phyloP scores from a whole-genome alignment of 2,329 filamentous ascomycete genomes.

The Calonectria honghensis region DNA sequence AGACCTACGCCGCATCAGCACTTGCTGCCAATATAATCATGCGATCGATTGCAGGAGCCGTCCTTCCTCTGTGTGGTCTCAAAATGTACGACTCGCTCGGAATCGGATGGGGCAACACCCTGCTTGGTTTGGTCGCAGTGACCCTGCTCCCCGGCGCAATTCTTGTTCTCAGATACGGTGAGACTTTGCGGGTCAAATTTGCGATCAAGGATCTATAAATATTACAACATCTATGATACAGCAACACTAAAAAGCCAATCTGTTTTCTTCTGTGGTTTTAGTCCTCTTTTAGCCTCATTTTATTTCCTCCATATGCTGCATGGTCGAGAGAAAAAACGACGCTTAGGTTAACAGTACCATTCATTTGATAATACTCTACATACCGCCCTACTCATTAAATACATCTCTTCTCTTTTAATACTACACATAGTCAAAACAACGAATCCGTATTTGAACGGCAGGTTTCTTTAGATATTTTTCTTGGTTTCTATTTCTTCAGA shows the following conservation, averaged over 20 bases:
- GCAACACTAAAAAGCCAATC: not conserved
- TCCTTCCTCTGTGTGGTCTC: constrained; percentile 38
- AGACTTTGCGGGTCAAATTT: constrained; percentile 48
- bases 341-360: not conserved
- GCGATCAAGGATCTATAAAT: constrained; percentile 28
- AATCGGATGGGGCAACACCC: constrained; percentile 67
- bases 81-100: constrained; percentile 56
- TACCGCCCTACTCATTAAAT: not conserved
- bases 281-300: not conserved
- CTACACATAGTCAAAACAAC: not conserved
- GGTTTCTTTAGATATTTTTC: not conserved
- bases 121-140: constrained; percentile 63
- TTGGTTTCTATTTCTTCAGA: not conserved
- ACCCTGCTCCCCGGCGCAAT: constrained; percentile 64
- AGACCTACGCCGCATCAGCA: constrained; percentile 39
- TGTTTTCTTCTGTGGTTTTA: not conserved
- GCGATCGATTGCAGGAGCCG: constrained; percentile 27
- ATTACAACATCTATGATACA: not conserved
- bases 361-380: not conserved
- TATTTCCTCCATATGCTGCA: not conserved
- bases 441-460: too few species aligned
- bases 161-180: constrained; percentile 62
- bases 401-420: not conserved
- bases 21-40: constrained; percentile 43
- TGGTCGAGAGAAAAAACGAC: not conserved